Percentiles rank a stretch among this genome's conserved stretches.
phyloP scores from a whole-genome alignment of 1,139 yeast genomes.

The Candida mesenterica region DNA sequence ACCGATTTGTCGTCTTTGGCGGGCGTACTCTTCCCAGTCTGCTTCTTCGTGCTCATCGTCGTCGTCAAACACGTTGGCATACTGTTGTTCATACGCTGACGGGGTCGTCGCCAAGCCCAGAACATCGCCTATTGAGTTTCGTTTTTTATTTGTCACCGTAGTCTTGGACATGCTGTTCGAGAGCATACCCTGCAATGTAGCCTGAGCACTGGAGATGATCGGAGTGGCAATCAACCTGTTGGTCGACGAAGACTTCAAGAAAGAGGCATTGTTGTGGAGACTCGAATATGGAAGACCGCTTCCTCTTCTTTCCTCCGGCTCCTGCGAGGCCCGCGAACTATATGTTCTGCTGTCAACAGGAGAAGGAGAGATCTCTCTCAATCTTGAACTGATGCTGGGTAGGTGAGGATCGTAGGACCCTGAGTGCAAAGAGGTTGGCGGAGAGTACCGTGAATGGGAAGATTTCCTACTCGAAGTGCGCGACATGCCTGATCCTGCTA shows the following conservation, averaged over 20 bases:
- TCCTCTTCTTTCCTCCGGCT: constrained; percentile 12
- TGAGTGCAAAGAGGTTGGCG: constrained; percentile 33
- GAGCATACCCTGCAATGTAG: constrained; percentile 14
- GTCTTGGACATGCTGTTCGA: constrained; percentile 6
- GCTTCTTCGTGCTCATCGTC: constrained; percentile 39
- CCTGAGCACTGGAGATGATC: constrained; percentile 24
- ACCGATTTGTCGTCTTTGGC: constrained; percentile 1
- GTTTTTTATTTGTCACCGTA: constrained; percentile 4
- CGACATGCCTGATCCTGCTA: constrained; percentile 7
- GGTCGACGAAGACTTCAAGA: constrained; percentile 16
- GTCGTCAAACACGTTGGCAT: constrained; percentile 53
- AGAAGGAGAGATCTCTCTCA: constrained; percentile 27
- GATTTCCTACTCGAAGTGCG: constrained; percentile 33
- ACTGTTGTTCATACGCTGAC: constrained; percentile 29
- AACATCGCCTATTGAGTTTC: constrained; percentile 14
- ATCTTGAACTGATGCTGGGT: constrained; percentile 44
- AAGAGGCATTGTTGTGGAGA: constrained; percentile 15
- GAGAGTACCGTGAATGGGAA: constrained; percentile 33
- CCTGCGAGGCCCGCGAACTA: constrained; percentile 7
- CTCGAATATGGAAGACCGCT: constrained; percentile 11
- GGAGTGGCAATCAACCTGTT: constrained; percentile 21
- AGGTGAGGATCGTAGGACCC: constrained; percentile 39
- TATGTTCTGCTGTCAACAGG: constrained; percentile 1
- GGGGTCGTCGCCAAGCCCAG: constrained; percentile 41
- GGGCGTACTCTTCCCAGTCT: constrained; percentile 2